These are phyloP conservation scores for Amaranthus palmeri DNA, from an alignment of 148 eudicot species.

Conservation along the genomic window DNA sequence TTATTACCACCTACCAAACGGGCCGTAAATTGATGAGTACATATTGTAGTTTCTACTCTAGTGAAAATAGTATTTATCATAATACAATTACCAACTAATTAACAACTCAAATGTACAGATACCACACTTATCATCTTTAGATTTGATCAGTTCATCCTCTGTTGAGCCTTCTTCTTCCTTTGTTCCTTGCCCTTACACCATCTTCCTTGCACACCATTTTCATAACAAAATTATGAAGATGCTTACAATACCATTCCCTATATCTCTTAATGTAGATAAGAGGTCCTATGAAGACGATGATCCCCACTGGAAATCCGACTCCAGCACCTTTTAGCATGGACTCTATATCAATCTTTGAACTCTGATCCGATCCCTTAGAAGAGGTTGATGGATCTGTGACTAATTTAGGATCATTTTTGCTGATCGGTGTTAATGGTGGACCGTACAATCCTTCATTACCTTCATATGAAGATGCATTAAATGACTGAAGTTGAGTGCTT, in stretches of 20 bases:
- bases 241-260: slow-evolving; percentile 19
- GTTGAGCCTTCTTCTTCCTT: neutral
- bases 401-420: neutral
- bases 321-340: slow-evolving; percentile 16
- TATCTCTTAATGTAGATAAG: slow-evolving; percentile 17
- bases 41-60: too few relatives aligned
- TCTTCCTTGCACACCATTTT: slow-evolving; percentile 8
- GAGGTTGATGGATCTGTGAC: neutral
- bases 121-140: too few relatives aligned
- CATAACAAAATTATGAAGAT: slow-evolving; percentile 8
- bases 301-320: slow-evolving; percentile 19
- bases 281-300: slow-evolving; percentile 13
- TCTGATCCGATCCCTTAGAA: neutral
- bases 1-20: too few relatives aligned
- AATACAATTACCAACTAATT: too few relatives aligned
- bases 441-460: slow-evolving; percentile 32
- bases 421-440: slow-evolving; percentile 10
- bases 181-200: neutral
- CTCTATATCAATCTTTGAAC: neutral
- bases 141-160: too few relatives aligned
- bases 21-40: too few relatives aligned
- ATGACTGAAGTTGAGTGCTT: slow-evolving; percentile 25
- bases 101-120: too few relatives aligned
- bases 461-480: slow-evolving; percentile 22
- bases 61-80: too few relatives aligned